Percentiles rank a stretch among this genome's conserved stretches.
phyloP scores from a whole-genome alignment of 2,329 filamentous ascomycete species.

The Claviceps quebecensis region DNA sequence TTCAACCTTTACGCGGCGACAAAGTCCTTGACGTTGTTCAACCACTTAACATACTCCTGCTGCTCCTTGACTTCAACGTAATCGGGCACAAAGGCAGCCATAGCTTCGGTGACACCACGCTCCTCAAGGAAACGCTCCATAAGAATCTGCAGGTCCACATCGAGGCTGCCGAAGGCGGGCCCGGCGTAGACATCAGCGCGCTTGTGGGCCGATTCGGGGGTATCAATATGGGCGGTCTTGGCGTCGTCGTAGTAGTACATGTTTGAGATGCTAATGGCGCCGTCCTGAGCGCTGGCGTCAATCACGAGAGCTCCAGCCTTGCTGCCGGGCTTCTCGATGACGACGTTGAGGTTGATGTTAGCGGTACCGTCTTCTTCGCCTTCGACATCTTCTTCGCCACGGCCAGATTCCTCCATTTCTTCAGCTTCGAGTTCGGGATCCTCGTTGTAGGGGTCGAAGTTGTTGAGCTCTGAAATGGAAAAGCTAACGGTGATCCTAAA shows the following conservation, averaged over 20 bases:
- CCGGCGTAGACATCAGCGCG: constrained; percentile 74
- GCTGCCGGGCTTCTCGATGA: constrained; percentile 74
- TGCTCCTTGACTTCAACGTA: constrained; percentile 99
- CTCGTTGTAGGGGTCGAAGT: constrained; percentile 24
- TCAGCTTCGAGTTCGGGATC: constrained; percentile 26
- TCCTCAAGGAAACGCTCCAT: constrained; percentile 92
- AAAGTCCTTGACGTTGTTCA: constrained; percentile 76
- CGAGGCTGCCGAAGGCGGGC: constrained; percentile 83
- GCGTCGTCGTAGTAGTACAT: constrained; percentile 75
- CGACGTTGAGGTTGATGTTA: constrained; percentile 71
- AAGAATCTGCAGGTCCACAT: constrained; percentile 86
- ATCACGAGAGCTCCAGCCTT: constrained; percentile 62
- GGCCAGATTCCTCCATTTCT: constrained; percentile 28
- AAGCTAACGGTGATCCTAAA: constrained; percentile 29
- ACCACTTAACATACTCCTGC: constrained; percentile 86
- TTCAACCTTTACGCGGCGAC: constrained; percentile 40
- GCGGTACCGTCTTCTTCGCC: constrained; percentile 45
- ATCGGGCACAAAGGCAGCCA: constrained; percentile 85
- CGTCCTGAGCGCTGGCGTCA: constrained; percentile 75
- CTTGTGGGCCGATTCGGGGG: constrained; percentile 62
- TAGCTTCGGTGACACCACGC: constrained; percentile 72
- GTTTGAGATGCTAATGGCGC: constrained; percentile 76
- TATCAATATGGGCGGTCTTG: constrained; percentile 61
- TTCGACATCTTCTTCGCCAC: constrained; percentile 34
- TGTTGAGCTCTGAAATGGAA: constrained; percentile 27